Evolutionary conservation across 805 yeast species (phyloP), one percentile per base, ranked within the genome.

Genomic region (Candida anglica): DNA sequence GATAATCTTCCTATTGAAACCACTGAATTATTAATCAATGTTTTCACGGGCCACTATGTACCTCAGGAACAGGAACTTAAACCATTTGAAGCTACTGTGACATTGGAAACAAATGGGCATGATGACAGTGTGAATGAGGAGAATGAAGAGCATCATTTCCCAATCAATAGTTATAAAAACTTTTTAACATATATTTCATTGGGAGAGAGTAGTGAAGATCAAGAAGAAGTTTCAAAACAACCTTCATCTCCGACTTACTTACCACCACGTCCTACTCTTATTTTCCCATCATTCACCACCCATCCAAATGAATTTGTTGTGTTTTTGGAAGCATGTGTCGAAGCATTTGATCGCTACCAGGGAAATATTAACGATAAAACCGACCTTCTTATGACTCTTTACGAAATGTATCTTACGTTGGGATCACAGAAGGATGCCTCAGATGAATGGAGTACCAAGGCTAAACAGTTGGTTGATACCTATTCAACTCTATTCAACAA

Each of bases 231-330:
- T 8, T 34, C 30, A 10, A 22, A 28, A 15, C 6, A 29, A 21
- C 20, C 38, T 41, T 3, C 34, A 41, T 13, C 44, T 27, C 82
- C 89, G 11, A 84, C 93, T 0, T 93, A 93, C 55, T 81, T 81
- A 33, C 96, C 98, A 2, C 98, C 98, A 3, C 73, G 80, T 33
- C 98, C 98, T 5, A 71, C 88, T 28, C 67, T 91, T 25, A 85
- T 91, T 1, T 93, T 87, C 52, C 80, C 91, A 2, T 79, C 94
- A 1, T 93, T 93, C 54, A 77, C 85, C n/a, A 75, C 81, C 44
- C 86, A 84, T 52, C 88, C 93, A 0, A 75, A 80, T 49, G 93
- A 89, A 50, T 91, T 93, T 68, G 93, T 89, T 17, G 84, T 86
- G 6, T 93, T 93, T 42, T 58, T 93, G 37, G 98, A 93, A 53